Percentiles rank a stretch among this genome's conserved stretches.
phyloP scores from a whole-genome alignment of 768 basidiomycete genomes.

The Ephemerocybe angulata region DNA sequence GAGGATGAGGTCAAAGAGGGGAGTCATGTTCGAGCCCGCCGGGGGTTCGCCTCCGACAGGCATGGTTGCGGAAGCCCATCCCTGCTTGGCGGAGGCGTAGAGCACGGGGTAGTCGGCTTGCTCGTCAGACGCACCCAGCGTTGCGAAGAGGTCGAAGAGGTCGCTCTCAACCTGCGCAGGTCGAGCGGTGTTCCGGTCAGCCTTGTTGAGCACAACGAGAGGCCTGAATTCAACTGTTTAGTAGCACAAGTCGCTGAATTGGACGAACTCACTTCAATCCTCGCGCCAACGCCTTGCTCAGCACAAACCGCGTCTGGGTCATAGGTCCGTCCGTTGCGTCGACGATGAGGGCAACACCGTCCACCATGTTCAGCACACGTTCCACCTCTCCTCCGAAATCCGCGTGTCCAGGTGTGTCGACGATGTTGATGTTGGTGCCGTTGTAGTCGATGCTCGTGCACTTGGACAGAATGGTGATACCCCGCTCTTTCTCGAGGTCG shows the following conservation, averaged over 20 bases:
- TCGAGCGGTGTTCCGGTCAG: constrained; percentile 42
- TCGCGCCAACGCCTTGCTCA: constrained; percentile 42
- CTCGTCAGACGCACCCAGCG: constrained; percentile 47
- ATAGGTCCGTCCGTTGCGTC: constrained; percentile 61
- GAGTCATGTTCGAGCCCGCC: constrained; percentile 34
- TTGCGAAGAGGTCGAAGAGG: constrained; percentile 49
- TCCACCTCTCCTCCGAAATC: constrained; percentile 65
- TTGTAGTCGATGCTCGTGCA: constrained; percentile 52
- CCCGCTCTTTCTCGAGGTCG: constrained; percentile 54
- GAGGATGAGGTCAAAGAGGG: constrained; percentile 45
- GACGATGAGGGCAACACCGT: constrained; percentile 56
- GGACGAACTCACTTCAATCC: constrained; percentile 36
- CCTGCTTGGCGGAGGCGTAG: constrained; percentile 49
- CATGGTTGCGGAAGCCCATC: constrained; percentile 36
- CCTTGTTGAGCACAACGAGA: constrained; percentile 49
- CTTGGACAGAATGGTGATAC: constrained; percentile 60
- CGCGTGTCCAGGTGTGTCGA: constrained; percentile 61
- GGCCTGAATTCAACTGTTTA: constrained; percentile 28
- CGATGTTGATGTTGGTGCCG: constrained; percentile 51
- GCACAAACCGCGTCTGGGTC: constrained; percentile 54
- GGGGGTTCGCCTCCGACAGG: constrained; percentile 13
- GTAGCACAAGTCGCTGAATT: not conserved
- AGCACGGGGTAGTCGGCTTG: constrained; percentile 50
- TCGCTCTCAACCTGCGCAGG: constrained; percentile 46
- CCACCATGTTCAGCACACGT: constrained; percentile 57